Conservation (phyloP, 2,329 filamentous ascomycete genomes). For the Teratosphaeria viscida region DNA sequence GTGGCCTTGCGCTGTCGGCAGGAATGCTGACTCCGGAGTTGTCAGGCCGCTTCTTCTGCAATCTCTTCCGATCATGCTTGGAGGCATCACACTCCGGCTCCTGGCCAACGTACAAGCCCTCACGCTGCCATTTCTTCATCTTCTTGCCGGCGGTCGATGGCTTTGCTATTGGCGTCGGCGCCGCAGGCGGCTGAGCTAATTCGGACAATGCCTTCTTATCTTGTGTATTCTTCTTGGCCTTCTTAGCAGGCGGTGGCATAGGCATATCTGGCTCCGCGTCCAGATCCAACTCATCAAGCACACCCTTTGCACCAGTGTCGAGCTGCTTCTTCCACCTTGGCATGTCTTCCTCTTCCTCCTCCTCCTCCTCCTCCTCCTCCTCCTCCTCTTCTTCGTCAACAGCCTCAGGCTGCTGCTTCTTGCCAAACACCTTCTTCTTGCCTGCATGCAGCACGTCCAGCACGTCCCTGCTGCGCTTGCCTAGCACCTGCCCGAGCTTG, state of each 20-base stretch:
- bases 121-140: constrained; percentile 66
- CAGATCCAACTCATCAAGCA: constrained; percentile 23
- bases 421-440: constrained; percentile 23
- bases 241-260: constrained; percentile 18
- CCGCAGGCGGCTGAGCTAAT: constrained; percentile 10
- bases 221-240: constrained; percentile 10
- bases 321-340: constrained; percentile 19
- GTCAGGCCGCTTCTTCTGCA: constrained; percentile 30
- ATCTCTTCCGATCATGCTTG: constrained; percentile 35
- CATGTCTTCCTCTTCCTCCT: constrained; percentile 14
- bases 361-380: constrained; percentile 7
- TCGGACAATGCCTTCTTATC: constrained; percentile 12
- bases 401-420: constrained; percentile 7
- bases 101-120: constrained; percentile 83
- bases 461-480: constrained; percentile 27
- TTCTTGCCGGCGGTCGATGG: constrained; percentile 29
- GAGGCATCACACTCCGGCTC: constrained; percentile 35
- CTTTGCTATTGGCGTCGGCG: constrained; percentile 16
- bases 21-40: constrained; percentile 10
- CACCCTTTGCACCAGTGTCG: constrained; percentile 20
- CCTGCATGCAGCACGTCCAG: constrained; percentile 23
- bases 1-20: constrained; percentile 24
- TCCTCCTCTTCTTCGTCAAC: constrained; percentile 12
- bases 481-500: constrained; percentile 22
- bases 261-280: constrained; percentile 8